phyloP scores from a whole-genome alignment of 805 yeast genomes.

The Saccharomycopsis selenospora region DNA sequence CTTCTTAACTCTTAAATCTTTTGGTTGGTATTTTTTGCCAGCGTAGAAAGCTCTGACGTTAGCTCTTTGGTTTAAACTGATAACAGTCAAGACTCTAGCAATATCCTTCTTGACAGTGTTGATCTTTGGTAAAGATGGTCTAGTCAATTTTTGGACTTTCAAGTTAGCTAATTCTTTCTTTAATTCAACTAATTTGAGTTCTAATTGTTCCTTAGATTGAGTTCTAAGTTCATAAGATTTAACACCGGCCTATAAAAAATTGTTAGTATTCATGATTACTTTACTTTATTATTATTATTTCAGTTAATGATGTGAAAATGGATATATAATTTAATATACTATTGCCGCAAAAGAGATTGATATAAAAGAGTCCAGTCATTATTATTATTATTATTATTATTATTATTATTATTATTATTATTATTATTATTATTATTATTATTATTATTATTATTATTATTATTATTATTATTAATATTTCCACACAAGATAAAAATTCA shows the following conservation, averaged over 20 bases:
- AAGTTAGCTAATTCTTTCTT: slow-evolving; percentile 94
- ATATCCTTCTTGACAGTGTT: slow-evolving; percentile 96
- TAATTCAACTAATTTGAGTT: slow-evolving; percentile 87
- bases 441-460: too few relatives aligned
- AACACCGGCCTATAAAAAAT: slow-evolving; percentile 63
- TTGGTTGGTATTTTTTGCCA: slow-evolving; percentile 93
- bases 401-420: too few relatives aligned
- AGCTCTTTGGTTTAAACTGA: slow-evolving; percentile 94
- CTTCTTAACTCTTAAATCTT: slow-evolving; percentile 98
- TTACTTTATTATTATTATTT: too few relatives aligned
- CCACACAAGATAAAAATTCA: too few relatives aligned
- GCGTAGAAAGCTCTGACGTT: slow-evolving; percentile 91
- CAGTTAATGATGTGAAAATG: too few relatives aligned
- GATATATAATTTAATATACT: too few relatives aligned
- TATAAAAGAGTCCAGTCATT: too few relatives aligned
- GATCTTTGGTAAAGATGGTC: slow-evolving; percentile 92
- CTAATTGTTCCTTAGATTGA: slow-evolving; percentile 95
- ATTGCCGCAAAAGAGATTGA: too few relatives aligned
- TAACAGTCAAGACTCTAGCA: slow-evolving; percentile 96
- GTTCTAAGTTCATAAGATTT: slow-evolving; percentile 95
- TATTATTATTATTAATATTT: too few relatives aligned
- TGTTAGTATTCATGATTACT: slow-evolving; percentile 17
- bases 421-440: too few relatives aligned
- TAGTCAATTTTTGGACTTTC: slow-evolving; percentile 91
- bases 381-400: too few relatives aligned